Conservation (phyloP, 2,329 filamentous ascomycete genomes). For the Alternaria sp. region DNA sequence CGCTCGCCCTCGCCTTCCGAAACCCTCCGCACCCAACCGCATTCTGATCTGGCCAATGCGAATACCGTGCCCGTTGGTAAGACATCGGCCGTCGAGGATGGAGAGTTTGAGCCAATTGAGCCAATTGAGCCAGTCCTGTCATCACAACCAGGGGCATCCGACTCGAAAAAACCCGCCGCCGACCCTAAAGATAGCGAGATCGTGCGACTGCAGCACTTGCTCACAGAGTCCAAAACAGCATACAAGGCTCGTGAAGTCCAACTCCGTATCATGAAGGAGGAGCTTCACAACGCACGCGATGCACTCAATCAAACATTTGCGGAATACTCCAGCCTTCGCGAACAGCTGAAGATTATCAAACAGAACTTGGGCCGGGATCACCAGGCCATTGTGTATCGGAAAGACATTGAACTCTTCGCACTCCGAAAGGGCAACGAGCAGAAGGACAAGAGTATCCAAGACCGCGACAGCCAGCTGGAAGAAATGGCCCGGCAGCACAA, state of each 20-base stretch:
- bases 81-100: slow-evolving; percentile 18
- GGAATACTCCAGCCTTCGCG: slow-evolving; percentile 40
- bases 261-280: slow-evolving; percentile 33
- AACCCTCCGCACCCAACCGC: slow-evolving; percentile 37
- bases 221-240: slow-evolving; percentile 40
- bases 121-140: slow-evolving; percentile 7
- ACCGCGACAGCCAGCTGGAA: slow-evolving; percentile 41
- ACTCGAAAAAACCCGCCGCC: slow-evolving; percentile 15
- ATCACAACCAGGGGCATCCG: slow-evolving; percentile 15
- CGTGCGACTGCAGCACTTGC: slow-evolving; percentile 37
- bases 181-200: slow-evolving; percentile 42
- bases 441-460: slow-evolving; percentile 45
- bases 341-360: slow-evolving; percentile 46
- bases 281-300: slow-evolving; percentile 42
- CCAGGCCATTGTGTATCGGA: slow-evolving; percentile 47
- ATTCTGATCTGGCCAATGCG: slow-evolving; percentile 29
- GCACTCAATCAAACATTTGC: slow-evolving; percentile 42
- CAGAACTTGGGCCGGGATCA: slow-evolving; percentile 44
- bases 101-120: slow-evolving; percentile 9
- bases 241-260: slow-evolving; percentile 41
- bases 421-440: slow-evolving; percentile 49
- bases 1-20: slow-evolving; percentile 33
- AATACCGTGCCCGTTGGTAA: slow-evolving; percentile 18
- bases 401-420: slow-evolving; percentile 51
- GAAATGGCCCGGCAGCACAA: slow-evolving; percentile 40